Evolutionary conservation across 306 rosid species (phyloP).

Genomic region (Casuarina equisetifolia): DNA sequence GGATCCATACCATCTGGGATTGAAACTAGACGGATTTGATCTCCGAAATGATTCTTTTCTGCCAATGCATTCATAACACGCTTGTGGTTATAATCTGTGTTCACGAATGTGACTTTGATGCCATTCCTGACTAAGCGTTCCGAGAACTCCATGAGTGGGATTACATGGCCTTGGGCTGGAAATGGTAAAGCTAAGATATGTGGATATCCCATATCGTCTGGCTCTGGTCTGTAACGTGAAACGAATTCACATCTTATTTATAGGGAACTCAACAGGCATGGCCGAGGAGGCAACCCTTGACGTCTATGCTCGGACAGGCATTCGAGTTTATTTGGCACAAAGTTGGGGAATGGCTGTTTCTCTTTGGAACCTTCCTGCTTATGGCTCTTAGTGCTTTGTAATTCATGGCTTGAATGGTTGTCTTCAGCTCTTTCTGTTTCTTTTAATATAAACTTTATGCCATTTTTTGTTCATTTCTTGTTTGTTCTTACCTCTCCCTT

Average conservation of each 20-base stretch:
- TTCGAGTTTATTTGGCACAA: not conserved
- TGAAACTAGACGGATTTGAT: constrained; percentile 39
- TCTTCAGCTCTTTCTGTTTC: not conserved
- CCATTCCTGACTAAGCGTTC: constrained; percentile 47
- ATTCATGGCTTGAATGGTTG: not conserved
- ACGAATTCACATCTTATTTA: not conserved
- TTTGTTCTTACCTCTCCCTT: not conserved
- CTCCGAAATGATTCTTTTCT: not conserved
- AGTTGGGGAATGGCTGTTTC: not conserved
- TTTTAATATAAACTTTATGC: not conserved
- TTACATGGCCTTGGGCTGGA: constrained; percentile 81
- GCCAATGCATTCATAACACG: constrained; percentile 35
- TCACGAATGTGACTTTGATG: constrained; percentile 59
- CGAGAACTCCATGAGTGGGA: constrained; percentile 60
- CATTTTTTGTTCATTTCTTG: not conserved
- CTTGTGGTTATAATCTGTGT: constrained; percentile 35
- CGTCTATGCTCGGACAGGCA: not conserved
- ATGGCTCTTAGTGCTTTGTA: not conserved
- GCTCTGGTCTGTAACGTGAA: not conserved
- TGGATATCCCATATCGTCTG: constrained; percentile 31
- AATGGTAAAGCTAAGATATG: constrained; percentile 56
- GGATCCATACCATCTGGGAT: constrained; percentile 48
- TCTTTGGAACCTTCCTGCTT: not conserved
- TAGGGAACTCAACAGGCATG: not conserved
- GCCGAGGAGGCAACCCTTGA: not conserved